A percentile compares a stretch with the other conserved stretches of the same genome.
phyloP scores from a whole-genome alignment of 345 rosid species.

The Toxicodendron radicans region DNA sequence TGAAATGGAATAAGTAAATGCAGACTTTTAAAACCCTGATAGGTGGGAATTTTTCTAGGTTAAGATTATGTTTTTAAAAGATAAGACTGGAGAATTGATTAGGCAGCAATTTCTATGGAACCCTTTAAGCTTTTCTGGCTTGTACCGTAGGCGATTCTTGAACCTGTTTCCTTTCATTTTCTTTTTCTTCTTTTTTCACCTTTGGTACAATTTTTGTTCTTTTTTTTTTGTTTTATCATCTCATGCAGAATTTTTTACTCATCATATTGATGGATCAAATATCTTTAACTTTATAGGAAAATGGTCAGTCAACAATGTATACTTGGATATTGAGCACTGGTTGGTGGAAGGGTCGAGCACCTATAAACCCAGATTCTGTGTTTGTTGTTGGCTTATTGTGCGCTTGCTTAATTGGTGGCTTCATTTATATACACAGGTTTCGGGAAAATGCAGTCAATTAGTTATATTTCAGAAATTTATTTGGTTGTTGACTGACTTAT shows the following conservation, averaged over 20 bases:
- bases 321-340: slow-evolving; percentile 73
- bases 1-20: not conserved
- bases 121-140: not conserved
- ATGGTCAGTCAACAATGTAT: slow-evolving; percentile 59
- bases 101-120: not conserved
- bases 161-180: not conserved
- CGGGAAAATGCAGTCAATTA: not conserved
- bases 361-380: slow-evolving; percentile 64
- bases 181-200: not conserved
- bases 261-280: not conserved
- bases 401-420: slow-evolving; percentile 50
- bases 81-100: not conserved
- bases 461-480: not conserved
- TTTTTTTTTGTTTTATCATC: no score
- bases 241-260: not conserved
- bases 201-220: not conserved
- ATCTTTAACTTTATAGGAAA: slow-evolving; percentile 41
- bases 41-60: not conserved
- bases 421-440: slow-evolving; percentile 65
- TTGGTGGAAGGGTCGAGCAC: slow-evolving; percentile 66
- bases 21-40: not conserved
- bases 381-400: slow-evolving; percentile 53
- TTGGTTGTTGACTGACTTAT: slow-evolving; percentile 1
- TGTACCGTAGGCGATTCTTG: not conserved
- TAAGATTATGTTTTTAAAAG: not conserved